phyloP scores from a whole-genome alignment of 352 stramenopile species.

The Globisporangium apiculatum region DNA sequence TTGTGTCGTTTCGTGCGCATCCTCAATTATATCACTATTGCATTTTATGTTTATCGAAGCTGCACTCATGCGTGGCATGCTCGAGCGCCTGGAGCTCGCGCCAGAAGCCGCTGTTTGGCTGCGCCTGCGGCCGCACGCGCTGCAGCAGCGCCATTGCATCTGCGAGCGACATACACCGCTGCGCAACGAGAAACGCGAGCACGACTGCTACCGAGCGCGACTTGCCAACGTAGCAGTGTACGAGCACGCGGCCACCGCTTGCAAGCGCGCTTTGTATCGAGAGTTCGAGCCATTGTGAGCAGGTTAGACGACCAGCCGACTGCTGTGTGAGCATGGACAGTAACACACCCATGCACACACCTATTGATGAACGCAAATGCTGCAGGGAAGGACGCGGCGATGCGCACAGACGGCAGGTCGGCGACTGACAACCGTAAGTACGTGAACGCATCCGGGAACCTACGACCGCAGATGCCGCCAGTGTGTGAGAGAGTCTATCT shows the following conservation, averaged over 20 bases:
- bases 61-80: background rate
- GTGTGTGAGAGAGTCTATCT: too few relatives aligned
- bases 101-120: slow-evolving; percentile 67
- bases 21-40: too few relatives aligned
- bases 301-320: too few relatives aligned
- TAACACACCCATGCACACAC: slow-evolving; percentile 13
- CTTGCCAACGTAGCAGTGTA: slow-evolving; percentile 69
- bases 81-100: slow-evolving; percentile 38
- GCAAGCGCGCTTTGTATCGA: slow-evolving; percentile 23
- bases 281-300: too few relatives aligned
- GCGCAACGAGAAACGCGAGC: slow-evolving; percentile 53
- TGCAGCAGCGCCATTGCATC: slow-evolving; percentile 37
- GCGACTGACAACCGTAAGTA: slow-evolving; percentile 50
- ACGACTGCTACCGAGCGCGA: slow-evolving; percentile 67
- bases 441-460: slow-evolving; percentile 40
- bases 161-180: slow-evolving; percentile 23
- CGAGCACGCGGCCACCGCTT: slow-evolving; percentile 43
- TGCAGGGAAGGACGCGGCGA: slow-evolving; percentile 35
- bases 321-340: background rate
- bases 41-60: background rate
- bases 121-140: slow-evolving; percentile 39
- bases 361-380: slow-evolving; percentile 56
- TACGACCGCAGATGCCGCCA: slow-evolving; percentile 3
- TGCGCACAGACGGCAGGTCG: slow-evolving; percentile 30
- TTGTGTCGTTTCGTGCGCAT: too few relatives aligned